Base-by-base conservation (phyloP, 164 flowering plant genomes). In the Dillenia suffruticosa region DNA sequence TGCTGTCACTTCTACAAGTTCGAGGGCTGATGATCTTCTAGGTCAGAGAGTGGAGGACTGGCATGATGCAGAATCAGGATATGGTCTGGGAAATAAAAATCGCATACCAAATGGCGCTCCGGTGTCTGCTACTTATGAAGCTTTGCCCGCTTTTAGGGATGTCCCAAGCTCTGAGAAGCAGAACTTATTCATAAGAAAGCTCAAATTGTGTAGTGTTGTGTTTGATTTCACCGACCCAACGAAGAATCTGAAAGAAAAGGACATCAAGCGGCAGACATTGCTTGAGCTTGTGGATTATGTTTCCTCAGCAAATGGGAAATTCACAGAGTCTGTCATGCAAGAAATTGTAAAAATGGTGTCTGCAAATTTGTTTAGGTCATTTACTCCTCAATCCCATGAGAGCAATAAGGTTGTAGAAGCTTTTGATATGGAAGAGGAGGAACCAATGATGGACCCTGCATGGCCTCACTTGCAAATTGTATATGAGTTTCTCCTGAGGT, bases 391-490 rank as follows among this genome's bases (percentile, higher is more conserved):
- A 46, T 82, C 88, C 40, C 84, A 80, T 43, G 85, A 89, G 62
- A 81, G 74, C 63, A 32, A 32, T 32, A 84, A 85, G 68, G 70
- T 70, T 46, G 56, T 76, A 46, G 84, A 82, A 54, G 77, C 78
- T 11, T 69, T 79, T 75, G 91, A 88, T 64, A 49, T 83, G 74
- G 97, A 91, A 70, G 97, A 91, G 62, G 97, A 87, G 61, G 96
- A 91, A 65, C 93, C 89, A 49, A 60, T 63, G 22, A 84, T 91
- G 87, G 97, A 91, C 59, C 90, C 93, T 45, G 83, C 96, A 10
- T 91, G 97, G 97, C 75, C 92, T 12, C 97, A 91, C 71, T 77
- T 91, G 79, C 96, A 91, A 67, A 67, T 87, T 60, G 92, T 89
- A 44, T 89, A 89, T 55, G 96, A 89, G 54, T 74, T 88, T 32